A percentile compares a stretch with the other conserved stretches of the same genome.
phyloP scores from a whole-genome alignment of 1,284 basidiomycete genomes.

The Stereum hirsutum region DNA sequence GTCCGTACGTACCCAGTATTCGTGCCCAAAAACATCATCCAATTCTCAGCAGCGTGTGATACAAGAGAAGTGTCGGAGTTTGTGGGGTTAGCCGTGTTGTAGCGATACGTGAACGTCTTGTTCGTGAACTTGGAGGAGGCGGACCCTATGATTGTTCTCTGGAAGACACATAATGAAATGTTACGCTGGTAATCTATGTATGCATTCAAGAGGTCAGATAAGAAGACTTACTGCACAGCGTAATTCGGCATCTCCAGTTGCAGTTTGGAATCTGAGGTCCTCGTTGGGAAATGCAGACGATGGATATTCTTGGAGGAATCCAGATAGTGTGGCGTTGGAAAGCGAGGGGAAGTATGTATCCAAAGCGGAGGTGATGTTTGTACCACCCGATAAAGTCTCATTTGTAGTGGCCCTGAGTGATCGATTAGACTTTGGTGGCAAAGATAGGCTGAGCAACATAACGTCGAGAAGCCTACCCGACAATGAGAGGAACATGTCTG shows the following conservation, averaged over 20 bases:
- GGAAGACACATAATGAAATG: too few relatives aligned
- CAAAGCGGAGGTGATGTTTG: too few relatives aligned
- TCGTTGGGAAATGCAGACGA: constrained; percentile 28
- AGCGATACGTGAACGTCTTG: constrained; percentile 42
- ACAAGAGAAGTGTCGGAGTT: constrained; percentile 22
- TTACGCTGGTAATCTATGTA: too few relatives aligned
- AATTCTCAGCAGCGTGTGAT: constrained; percentile 48
- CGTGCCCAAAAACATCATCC: constrained; percentile 54
- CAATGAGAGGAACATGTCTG: constrained; percentile 41
- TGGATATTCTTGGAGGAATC: constrained; percentile 31
- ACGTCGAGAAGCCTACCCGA: constrained; percentile 32
- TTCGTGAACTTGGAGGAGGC: constrained; percentile 24
- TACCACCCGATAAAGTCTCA: constrained; percentile 32
- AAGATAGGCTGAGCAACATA: too few relatives aligned
- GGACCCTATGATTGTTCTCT: constrained; percentile 39
- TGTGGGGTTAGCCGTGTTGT: constrained; percentile 44
- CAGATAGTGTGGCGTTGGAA: constrained; percentile 25
- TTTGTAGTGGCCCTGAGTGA: constrained; percentile 23
- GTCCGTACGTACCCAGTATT: constrained; percentile 38
- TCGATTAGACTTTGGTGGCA: background rate
- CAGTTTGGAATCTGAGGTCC: constrained; percentile 29
- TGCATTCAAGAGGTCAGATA: too few relatives aligned
- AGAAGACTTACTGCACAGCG: too few relatives aligned
- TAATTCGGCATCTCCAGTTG: constrained; percentile 39
- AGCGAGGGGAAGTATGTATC: too few relatives aligned